These are phyloP conservation scores for Coemansia sp. DNA, from an alignment of 192 early-diverging fungal species.

Conservation along the genomic window DNA sequence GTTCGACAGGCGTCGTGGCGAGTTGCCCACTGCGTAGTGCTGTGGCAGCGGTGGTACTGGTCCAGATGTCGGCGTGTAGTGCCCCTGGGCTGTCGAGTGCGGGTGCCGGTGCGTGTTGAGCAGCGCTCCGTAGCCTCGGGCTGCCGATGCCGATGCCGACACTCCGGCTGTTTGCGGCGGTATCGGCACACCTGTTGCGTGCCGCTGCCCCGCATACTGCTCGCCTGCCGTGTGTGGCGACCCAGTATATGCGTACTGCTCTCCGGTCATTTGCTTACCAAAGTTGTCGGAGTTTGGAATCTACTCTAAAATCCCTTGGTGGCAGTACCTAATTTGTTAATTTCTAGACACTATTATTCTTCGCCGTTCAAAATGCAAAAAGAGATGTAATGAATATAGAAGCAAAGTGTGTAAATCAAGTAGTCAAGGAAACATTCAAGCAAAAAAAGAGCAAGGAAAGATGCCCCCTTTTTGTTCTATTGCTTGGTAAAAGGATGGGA, in stretches of 20 bases:
- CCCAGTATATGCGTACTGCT: constrained; percentile 29
- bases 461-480: background rate
- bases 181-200: constrained; percentile 4
- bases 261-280: constrained; percentile 25
- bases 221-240: constrained; percentile 26
- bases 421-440: constrained; percentile 4
- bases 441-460: background rate
- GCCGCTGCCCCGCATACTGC: constrained; percentile 20
- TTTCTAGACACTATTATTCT: too few species aligned
- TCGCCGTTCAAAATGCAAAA: background rate
- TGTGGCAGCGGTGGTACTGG: constrained; percentile 17
- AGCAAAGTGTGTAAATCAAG: background rate
- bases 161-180: constrained; percentile 16
- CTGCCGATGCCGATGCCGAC: constrained; percentile 24
- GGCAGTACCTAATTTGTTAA: too few species aligned
- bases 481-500: background rate
- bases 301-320: background rate
- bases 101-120: constrained; percentile 31
- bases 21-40: constrained; percentile 11
- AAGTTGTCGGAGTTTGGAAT: constrained; percentile 1
- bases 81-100: constrained; percentile 18
- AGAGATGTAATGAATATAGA: background rate
- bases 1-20: constrained; percentile 39
- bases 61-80: constrained; percentile 10
- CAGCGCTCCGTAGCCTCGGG: constrained; percentile 22